Percentiles rank a stretch among this genome's conserved stretches.
phyloP scores from a whole-genome alignment of 768 basidiomycete species.

The Leucocoprinus leucothites region DNA sequence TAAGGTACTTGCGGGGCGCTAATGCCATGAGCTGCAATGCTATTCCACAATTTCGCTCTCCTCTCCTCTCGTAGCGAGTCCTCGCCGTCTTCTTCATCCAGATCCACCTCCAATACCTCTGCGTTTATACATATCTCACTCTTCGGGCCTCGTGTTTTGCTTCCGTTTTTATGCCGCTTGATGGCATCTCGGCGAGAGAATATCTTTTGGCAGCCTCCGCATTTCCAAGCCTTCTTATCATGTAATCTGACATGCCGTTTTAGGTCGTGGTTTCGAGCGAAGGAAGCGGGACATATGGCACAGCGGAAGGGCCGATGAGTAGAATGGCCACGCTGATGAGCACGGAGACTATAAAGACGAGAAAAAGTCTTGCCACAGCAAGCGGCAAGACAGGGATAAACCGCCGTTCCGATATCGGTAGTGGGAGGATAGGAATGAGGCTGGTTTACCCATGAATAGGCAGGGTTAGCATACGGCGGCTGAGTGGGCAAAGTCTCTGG shows the following conservation, averaged over 20 bases:
- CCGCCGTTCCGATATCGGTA: conserved; percentile 66
- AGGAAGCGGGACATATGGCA: conserved; percentile 64
- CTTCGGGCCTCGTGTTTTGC: conserved; percentile 46
- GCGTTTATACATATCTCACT: conserved; percentile 53
- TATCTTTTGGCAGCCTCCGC: conserved; percentile 67
- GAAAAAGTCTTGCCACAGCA: conserved; percentile 69
- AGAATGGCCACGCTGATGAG: conserved; percentile 68
- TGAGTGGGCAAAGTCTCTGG: conserved; percentile 31
- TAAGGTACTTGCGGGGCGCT: conserved; percentile 19
- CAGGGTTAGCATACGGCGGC: conserved; percentile 25
- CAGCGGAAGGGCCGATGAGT: conserved; percentile 66
- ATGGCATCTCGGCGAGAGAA: conserved; percentile 80
- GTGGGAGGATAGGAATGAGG: conserved; percentile 21
- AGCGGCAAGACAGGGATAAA: conserved; percentile 72
- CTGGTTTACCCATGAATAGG: conserved; percentile 32
- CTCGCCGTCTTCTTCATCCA: conserved; percentile 39
- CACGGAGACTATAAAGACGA: conserved; percentile 64
- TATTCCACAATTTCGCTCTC: conserved; percentile 59
- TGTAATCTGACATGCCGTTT: conserved; percentile 76
- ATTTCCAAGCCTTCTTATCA: conserved; percentile 71
- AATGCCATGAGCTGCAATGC: conserved; percentile 28
- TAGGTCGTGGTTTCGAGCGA: conserved; percentile 76
- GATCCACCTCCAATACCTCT: conserved; percentile 59
- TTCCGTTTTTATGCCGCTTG: conserved; percentile 70
- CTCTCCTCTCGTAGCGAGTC: conserved; percentile 54